Evolutionary conservation across 1,139 yeast genomes (phyloP), one percentile per base, ranked within the genome.

Genomic region (Torulaspora globosa): DNA sequence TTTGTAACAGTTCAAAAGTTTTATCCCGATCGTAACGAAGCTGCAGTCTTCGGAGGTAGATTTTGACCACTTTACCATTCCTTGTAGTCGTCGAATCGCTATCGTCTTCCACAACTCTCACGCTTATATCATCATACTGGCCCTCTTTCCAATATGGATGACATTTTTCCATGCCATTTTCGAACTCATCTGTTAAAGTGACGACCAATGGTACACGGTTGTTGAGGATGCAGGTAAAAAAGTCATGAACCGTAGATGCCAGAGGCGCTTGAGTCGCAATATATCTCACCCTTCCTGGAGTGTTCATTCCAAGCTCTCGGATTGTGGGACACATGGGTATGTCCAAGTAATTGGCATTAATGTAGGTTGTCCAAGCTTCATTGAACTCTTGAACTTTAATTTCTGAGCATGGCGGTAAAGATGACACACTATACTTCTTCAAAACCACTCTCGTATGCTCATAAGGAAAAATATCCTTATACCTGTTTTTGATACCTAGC

Each of bases 191-290:
- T 33, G 92, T 86, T 49, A 87, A 72, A 63, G 87, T 80, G 15
- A 87, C 70, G 41, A 87, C 79, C 11, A 84, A 68, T 11, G 82
- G 80, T 14, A 82, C 78, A 9, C 73, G 65, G 50, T 84, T 78
- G 51, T 78, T 76, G 70, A 79, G 72, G 7, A 84, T 71, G 52
- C 85, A 78, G 49, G 80, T 78, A 80, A 89, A 85, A 57, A 87
- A 87, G 61, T 86, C 96, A 3, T 76, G 77, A 44, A 82, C 74
- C 0, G 96, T 85, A 30, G 79, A 78, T 3, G 74, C 72, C 45
- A 87, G 67, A 2, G 96, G 96, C 1, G 94, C 95, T 59, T 87
- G 96, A 0, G 95, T 82, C 0, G 95, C 95, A 56, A 87, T 83
- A 60, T 82, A 84, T 43, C 77, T 71, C 42, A 62, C 60, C 26